Base-by-base conservation (phyloP, 805 yeast genomes). In the Maudiozyma turicensis region DNA sequence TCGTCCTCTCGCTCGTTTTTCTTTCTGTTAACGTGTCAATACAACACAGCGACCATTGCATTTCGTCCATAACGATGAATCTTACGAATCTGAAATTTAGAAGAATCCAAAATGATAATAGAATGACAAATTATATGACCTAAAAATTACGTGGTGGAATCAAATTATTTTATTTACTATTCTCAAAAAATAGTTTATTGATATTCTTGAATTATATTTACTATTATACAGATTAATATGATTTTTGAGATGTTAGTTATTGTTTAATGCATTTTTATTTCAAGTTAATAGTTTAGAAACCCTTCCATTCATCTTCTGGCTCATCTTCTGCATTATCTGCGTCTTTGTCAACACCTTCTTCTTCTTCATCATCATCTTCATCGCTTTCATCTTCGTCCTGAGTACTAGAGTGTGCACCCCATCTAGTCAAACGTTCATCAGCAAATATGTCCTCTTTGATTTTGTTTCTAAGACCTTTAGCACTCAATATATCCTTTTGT, bases 381-480 rank as follows among this genome's bases (percentile, higher is more conserved):
- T 54, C 67, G 32, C 59, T 64, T 8, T 59, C 66, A 6, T 53
- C 63, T 2, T 62, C 67, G 5, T 58, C 61, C 43, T 51, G 52
- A 31, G 53, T 59, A 34, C 47, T 45, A 37, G 50, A 38, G 15
- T 66, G 63, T 6, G 79, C 67, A 8, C 82, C 84, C 93, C 95
- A 86, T 34, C 72, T 72, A 28, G 63, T 62, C 44, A 88, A 70
- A 59, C 93, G 75, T 31, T 69, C 64, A 59, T 90, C 95, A 1
- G 70, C 68, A 39, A 86, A 68, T 0, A 91, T 73, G 35, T 86
- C 93, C 37, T 78, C 81, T 54, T 71, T 72, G 50, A 83, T 81
- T 57, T 80, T 82, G 45, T 72, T 69, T 64, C 86, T 78, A 51
- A 89, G 67, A 3, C 84, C 78, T 68, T 84, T 86, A 61, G 78